Evolutionary conservation across 2,329 filamentous ascomycete genomes (phyloP), one percentile per base, ranked within the genome.

Genomic region (Conoideocrella luteorostrata): DNA sequence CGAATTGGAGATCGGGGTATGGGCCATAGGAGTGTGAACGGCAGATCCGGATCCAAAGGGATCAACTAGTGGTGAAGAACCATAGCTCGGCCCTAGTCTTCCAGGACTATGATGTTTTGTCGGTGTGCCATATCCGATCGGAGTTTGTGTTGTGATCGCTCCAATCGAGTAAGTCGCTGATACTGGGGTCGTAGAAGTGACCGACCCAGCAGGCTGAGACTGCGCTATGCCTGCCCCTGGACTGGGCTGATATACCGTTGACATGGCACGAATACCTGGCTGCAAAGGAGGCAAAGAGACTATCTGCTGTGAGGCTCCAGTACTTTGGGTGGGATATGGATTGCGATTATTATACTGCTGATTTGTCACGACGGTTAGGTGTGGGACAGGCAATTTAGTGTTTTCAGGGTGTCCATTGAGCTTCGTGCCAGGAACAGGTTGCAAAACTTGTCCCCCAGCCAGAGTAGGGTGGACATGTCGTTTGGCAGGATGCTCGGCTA

Each of bases 1-100:
- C 24, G 93, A 97, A 50, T 93, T 77, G 24, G 86, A 84, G 35
- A 80, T 78, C 5, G 84, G 82, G 7, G 81, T 78, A 39, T 81
- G 75, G 4, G 54, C 54, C 30, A 65, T 57, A 2, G 84, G 82
- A 7, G 81, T 78, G 41, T 80, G 75, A 10, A 75, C 68, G 10
- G 69, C 64, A 3, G 78, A 76, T 39, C 52, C 60, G 35, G 72
- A 69, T 6, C 69, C 69, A 42, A 77, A 85, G 18, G 78, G 72
- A 13, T 81, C 78, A n/a, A 74, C 75, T n/a, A 84, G 62, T 1
- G 80, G 80, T 1, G 88, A 89, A 1, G 87, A 91, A 1, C 56
- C 58, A 47, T 56, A 68, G 6, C 71, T 65, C 4, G 38, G 29
- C 0, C 70, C 69, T 3, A 72, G 55, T 36, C 67, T 70, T 30